phyloP scores from a whole-genome alignment of 371 early-diverging fungal genomes.

The Batrachochytrium dendrobatidis region DNA sequence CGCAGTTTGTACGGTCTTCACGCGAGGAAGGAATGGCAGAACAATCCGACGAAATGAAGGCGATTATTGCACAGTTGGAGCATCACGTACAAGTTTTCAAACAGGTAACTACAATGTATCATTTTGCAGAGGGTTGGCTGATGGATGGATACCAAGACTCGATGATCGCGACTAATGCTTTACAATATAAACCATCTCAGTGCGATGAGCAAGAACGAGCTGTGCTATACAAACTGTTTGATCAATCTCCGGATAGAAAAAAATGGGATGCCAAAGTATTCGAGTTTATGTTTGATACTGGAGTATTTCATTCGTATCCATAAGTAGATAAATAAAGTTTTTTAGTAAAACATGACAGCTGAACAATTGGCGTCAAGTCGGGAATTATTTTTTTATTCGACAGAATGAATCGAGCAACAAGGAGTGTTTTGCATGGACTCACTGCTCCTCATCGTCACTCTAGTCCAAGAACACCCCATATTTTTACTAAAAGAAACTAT shows the following conservation, averaged over 20 bases:
- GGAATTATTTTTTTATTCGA: background rate
- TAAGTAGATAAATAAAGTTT: constrained; percentile 1
- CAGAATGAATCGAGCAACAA: background rate
- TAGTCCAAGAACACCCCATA: no score
- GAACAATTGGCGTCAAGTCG: background rate
- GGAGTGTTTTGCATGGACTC: background rate
- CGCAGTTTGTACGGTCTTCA: constrained; percentile 16
- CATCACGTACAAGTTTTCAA: constrained; percentile 4
- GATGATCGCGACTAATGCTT: background rate
- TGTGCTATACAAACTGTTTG: constrained; percentile 32
- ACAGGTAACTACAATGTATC: constrained; percentile 8
- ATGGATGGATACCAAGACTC: background rate
- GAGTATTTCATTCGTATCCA: constrained; percentile 23
- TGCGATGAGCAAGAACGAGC: constrained; percentile 15
- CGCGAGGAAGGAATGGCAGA: constrained; percentile 18
- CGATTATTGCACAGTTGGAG: constrained; percentile 14
- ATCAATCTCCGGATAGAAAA: constrained; percentile 19
- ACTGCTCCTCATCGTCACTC: no score
- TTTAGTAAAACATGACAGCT: background rate
- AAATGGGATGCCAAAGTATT: constrained; percentile 29
- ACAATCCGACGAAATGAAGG: constrained; percentile 14
- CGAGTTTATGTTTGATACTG: constrained; percentile 24
- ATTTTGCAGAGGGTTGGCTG: background rate
- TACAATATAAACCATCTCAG: constrained; percentile 11
- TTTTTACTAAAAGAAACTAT: no score